Evolutionary conservation across 306 rosid species (phyloP), one percentile per base, ranked within the genome.

Genomic region (Gynostemma pentaphyllum): DNA sequence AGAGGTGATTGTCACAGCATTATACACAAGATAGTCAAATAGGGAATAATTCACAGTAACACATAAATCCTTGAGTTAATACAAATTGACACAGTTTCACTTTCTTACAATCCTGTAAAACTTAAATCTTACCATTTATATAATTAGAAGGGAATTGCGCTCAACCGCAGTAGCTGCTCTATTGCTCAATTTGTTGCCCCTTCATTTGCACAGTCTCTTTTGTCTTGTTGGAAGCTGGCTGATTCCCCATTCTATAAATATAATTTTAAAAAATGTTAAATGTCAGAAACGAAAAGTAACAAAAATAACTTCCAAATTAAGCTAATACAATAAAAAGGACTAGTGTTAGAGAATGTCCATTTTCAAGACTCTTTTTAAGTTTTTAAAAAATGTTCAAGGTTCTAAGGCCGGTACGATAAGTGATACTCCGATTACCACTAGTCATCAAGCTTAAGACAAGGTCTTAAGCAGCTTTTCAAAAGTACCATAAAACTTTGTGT

Each of bases 151-250:
- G 19, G 69, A 49, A 32, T 69, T 16, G 9, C 48, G 60, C 72
- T 76, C 79, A 92, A 74, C 95, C 91, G 78, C 96, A 92, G 45
- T 96, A 92, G 78, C 83, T 82, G 80, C 73, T 79, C 63, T 88
- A 88, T 68, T 87, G 95, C 76, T 84, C 68, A 74, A 92, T 92
- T 60, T 96, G 95, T 68, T 82, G 86, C 45, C 98, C 87, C 87
- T 74, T 86, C 74, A 92, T 84, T 64, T 86, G 77, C 68, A 88
- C 96, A 45, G 74, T 63, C 67, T 81, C 92, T 3, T 83, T 67
- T 1, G 96, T 71, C 66, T 70, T 85, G 79, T 67, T 67, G 50
- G 50, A 89, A 54, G 75, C 63, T 65, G 96, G 88, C 65, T 86
- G 98, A 80, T 64, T 82, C 42, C 90, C 95, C 98, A 88, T 85